Conservation (phyloP, 148 eudicot species). For the Fagopyrum tataricum region DNA sequence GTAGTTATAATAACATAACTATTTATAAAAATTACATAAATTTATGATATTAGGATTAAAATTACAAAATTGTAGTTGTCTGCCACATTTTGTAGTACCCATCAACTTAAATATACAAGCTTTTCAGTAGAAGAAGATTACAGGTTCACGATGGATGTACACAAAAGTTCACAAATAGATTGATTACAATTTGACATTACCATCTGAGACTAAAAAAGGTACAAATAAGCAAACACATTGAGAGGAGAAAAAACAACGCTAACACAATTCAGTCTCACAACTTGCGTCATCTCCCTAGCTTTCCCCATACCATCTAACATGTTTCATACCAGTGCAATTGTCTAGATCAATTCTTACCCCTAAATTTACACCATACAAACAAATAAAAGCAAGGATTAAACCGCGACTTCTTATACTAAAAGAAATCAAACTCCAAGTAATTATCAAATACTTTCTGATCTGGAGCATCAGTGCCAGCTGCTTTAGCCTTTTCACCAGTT, state of each 20-base stretch:
- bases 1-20: too few species aligned
- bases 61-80: too few species aligned
- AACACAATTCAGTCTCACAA: background rate
- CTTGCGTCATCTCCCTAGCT: background rate
- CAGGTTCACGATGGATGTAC: conserved; percentile 1
- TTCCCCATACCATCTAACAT: background rate
- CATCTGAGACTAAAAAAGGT: background rate
- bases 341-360: background rate
- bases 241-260: background rate
- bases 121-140: background rate
- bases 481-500: conserved; percentile 25
- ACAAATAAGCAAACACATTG: background rate
- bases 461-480: conserved; percentile 13
- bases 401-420: conserved; percentile 15
- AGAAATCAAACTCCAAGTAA: conserved; percentile 55
- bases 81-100: too few species aligned
- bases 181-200: background rate
- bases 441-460: conserved; percentile 31
- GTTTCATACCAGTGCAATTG: background rate
- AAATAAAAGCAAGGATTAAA: background rate
- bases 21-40: too few species aligned
- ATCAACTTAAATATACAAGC: background rate
- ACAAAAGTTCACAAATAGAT: background rate
- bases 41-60: too few species aligned
- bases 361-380: background rate